These are phyloP conservation scores for Candida rishiriensis DNA, from an alignment of 805 yeast species.

Conservation along the genomic window DNA sequence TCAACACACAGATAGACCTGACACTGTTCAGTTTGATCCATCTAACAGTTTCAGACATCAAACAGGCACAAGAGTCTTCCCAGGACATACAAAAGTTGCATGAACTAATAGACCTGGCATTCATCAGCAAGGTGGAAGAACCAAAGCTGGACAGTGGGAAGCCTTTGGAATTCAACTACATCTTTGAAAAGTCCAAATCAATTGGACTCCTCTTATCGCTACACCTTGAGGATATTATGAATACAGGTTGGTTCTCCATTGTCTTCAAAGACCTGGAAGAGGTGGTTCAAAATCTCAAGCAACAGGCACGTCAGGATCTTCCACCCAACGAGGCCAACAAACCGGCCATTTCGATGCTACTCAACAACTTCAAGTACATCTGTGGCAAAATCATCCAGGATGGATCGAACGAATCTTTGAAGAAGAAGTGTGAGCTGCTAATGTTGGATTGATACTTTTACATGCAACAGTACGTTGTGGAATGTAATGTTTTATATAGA, in stretches of 20 bases:
- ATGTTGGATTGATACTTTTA: slow-evolving; percentile 1
- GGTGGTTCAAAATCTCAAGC: slow-evolving; percentile 4
- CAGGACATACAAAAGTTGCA: background rate
- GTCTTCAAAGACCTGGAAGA: slow-evolving; percentile 7
- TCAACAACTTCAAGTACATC: slow-evolving; percentile 16
- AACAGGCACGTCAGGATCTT: slow-evolving; percentile 2
- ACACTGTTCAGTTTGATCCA: slow-evolving; percentile 3
- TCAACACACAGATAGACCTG: slow-evolving; percentile 4
- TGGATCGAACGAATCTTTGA: slow-evolving; percentile 1
- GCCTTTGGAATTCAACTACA: slow-evolving; percentile 14
- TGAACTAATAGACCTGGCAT: slow-evolving; percentile 3
- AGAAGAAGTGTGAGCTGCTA: background rate
- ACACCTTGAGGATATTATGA: background rate
- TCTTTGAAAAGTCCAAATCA: slow-evolving; percentile 15
- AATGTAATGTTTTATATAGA: background rate
- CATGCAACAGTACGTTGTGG: too few species aligned
- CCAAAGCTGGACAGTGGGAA: background rate
- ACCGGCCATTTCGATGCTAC: slow-evolving; percentile 4
- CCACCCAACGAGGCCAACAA: slow-evolving; percentile 1
- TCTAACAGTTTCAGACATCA: background rate
- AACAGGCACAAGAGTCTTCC: too few species aligned
- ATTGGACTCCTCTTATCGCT: slow-evolving; percentile 13
- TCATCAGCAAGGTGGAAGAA: slow-evolving; percentile 1
- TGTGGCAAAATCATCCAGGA: slow-evolving; percentile 11
- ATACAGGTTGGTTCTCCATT: slow-evolving; percentile 9